Evolutionary conservation across 768 basidiomycete species (phyloP).

Genomic region (Lanmaoa pseudosensibilis): DNA sequence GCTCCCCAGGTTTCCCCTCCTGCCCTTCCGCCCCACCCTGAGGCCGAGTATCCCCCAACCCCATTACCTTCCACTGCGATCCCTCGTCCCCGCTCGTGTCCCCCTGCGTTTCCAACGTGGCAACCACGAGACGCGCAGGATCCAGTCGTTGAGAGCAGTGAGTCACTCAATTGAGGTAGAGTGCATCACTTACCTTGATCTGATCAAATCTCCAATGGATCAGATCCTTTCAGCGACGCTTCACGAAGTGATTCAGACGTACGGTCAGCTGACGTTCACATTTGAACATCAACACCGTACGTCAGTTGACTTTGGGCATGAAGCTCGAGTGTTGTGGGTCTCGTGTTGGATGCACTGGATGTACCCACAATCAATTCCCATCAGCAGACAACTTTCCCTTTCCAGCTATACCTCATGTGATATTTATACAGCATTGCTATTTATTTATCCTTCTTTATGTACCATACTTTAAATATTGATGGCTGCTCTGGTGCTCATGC

Average conservation of each 20-base stretch:
- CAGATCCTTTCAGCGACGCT: neutral
- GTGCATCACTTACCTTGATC: too few relatives aligned
- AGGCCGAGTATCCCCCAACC: fast-evolving
- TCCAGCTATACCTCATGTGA: too few relatives aligned
- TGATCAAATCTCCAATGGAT: neutral
- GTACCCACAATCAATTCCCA: too few relatives aligned
- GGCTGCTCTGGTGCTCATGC: too few relatives aligned
- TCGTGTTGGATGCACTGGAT: too few relatives aligned
- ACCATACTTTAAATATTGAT: too few relatives aligned
- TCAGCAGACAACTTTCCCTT: too few relatives aligned
- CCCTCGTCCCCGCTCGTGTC: constrained; percentile 7
- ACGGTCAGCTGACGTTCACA: neutral
- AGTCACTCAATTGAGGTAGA: neutral
- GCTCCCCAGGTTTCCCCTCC: neutral
- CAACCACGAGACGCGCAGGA: neutral
- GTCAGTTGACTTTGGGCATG: neutral
- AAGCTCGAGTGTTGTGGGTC: too few relatives aligned
- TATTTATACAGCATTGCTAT: too few relatives aligned
- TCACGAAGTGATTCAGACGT: neutral
- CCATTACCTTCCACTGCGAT: neutral
- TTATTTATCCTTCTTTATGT: too few relatives aligned
- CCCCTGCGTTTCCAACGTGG: neutral
- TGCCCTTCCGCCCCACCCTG: too few relatives aligned
- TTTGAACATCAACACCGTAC: neutral
- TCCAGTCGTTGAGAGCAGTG: too few relatives aligned